Evolutionary conservation across 371 early-diverging fungal genomes (phyloP).

Genomic region (Mucor irregularis): DNA sequence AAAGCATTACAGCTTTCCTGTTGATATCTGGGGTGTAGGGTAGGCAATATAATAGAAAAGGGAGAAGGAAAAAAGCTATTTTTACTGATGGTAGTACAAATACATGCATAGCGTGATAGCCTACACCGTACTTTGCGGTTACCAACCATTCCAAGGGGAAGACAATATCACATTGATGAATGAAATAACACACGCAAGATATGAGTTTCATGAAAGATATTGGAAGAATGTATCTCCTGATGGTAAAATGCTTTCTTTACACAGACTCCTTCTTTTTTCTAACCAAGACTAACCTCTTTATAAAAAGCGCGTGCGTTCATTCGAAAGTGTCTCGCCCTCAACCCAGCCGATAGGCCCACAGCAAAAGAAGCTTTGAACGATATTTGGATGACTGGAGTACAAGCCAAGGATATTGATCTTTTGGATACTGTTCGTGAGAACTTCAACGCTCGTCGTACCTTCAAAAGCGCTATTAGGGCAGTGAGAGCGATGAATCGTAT

Average conservation of each 20-base stretch:
- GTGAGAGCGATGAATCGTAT: constrained; percentile 30
- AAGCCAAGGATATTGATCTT: constrained; percentile 58
- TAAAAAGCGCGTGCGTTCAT: constrained; percentile 94
- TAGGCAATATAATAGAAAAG: constrained; percentile 17
- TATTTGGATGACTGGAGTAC: constrained; percentile 70
- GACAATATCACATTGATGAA: constrained; percentile 59
- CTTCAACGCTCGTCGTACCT: constrained; percentile 40
- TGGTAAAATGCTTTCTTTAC: constrained; percentile 30
- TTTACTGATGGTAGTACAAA: no score
- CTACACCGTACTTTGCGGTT: constrained; percentile 71
- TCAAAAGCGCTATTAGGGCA: constrained; percentile 33
- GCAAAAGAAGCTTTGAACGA: constrained; percentile 81
- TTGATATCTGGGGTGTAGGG: constrained; percentile 84
- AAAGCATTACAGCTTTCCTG: constrained; percentile 71
- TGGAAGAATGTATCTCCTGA: constrained; percentile 76
- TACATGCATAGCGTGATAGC: constrained; percentile 60
- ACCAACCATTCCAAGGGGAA: constrained; percentile 70
- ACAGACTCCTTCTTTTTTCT: background rate
- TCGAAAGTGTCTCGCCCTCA: constrained; percentile 65
- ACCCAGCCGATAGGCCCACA: constrained; percentile 74
- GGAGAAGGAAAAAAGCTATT: background rate
- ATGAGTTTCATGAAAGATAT: constrained; percentile 75
- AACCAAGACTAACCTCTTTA: constrained; percentile 43
- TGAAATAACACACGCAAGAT: constrained; percentile 63
- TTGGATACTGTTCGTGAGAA: constrained; percentile 64